These are phyloP conservation scores for Lentinula raphanica DNA, from an alignment of 768 basidiomycete genomes.

Conservation along the genomic window DNA sequence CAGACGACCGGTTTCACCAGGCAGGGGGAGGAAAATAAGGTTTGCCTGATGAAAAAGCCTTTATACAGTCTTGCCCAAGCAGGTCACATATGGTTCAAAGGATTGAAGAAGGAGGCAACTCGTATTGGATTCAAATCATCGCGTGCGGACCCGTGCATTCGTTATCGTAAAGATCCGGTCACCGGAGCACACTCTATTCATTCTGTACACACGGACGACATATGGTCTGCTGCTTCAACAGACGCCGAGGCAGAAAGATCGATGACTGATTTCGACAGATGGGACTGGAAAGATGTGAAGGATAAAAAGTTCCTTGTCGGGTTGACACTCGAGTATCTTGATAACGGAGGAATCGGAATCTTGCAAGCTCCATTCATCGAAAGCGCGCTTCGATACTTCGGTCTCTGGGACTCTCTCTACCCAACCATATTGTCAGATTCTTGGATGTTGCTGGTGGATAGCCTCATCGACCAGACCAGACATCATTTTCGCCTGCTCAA, in stretches of 20 bases:
- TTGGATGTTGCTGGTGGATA: too few species aligned
- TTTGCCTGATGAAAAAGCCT: too few species aligned
- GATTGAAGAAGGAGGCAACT: too few species aligned
- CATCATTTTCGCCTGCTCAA: too few species aligned
- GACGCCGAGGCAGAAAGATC: neutral
- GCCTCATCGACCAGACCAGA: too few species aligned
- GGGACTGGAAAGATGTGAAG: slow-evolving; percentile 1
- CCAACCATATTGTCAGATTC: too few species aligned
- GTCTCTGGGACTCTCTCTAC: neutral
- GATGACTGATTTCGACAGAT: neutral
- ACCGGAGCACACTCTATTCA: neutral
- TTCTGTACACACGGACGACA: neutral
- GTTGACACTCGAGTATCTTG: neutral
- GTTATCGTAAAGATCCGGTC: neutral
- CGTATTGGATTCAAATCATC: too few species aligned
- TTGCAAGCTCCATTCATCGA: neutral
- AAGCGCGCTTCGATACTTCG: neutral
- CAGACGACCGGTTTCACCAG: too few species aligned
- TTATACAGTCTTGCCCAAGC: too few species aligned
- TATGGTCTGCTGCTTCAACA: neutral
- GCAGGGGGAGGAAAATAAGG: too few species aligned
- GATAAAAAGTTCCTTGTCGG: neutral
- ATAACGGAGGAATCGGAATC: neutral
- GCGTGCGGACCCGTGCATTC: too few species aligned
- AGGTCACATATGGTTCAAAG: too few species aligned